Percentiles rank a stretch among this genome's conserved stretches.
These are phyloP conservation scores for Rostrohypoxylon terebratum DNA, from an alignment of 495 filamentous ascomycete genomes.

Conservation along the genomic window DNA sequence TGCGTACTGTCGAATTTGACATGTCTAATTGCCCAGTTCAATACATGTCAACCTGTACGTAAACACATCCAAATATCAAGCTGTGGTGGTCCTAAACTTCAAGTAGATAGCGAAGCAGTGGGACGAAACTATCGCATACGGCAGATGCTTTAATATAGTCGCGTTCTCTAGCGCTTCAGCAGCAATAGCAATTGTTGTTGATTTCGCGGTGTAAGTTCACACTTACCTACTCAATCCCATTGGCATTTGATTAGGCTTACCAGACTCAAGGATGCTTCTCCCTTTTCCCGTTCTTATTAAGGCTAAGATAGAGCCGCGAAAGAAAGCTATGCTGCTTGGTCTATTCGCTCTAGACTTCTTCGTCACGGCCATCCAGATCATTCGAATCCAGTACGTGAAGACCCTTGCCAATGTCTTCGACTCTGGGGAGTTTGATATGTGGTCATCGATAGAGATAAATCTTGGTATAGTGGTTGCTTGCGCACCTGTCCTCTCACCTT, in stretches of 20 bases:
- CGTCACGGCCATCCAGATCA: constrained; percentile 65
- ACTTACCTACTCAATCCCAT: not conserved
- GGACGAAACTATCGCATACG: constrained; percentile 53
- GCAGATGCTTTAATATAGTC: constrained; percentile 56
- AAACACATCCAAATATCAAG: not conserved
- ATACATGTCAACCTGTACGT: constrained; percentile 59
- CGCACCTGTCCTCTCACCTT: constrained; percentile 63
- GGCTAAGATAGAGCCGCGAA: constrained; percentile 54
- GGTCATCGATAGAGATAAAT: constrained; percentile 65
- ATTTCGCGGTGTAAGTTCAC: constrained; percentile 59
- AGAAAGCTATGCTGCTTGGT: constrained; percentile 57
- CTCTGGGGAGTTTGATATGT: constrained; percentile 60
- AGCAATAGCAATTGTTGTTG: constrained; percentile 59
- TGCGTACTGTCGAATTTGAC: constrained; percentile 51
- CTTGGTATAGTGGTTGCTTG: constrained; percentile 64
- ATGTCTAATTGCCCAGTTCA: constrained; percentile 56
- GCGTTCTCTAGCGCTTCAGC: constrained; percentile 60
- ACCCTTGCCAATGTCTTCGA: constrained; percentile 58
- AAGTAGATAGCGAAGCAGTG: constrained; percentile 59
- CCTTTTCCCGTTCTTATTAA: constrained; percentile 64
- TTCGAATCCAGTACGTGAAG: constrained; percentile 64
- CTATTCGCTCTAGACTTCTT: constrained; percentile 66
- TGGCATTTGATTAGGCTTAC: not conserved
- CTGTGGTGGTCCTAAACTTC: constrained; percentile 1
- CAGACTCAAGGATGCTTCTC: constrained; percentile 55